Conservation (phyloP, 2,329 filamentous ascomycete genomes). For the Dothistroma septosporum region DNA sequence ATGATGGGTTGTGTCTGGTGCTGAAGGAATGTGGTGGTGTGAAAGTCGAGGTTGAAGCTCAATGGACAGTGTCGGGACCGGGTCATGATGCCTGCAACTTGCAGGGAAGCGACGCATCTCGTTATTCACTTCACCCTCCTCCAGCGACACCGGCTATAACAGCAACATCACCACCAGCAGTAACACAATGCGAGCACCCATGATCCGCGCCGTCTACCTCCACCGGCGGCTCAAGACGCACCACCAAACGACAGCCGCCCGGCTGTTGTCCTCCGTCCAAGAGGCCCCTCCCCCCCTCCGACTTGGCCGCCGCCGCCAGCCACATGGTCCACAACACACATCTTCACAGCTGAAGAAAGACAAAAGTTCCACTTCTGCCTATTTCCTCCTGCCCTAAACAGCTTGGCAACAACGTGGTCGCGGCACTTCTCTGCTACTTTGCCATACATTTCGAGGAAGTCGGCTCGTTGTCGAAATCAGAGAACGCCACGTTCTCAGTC, state of each 20-base stretch:
- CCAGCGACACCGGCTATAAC: background rate
- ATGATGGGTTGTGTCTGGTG: conserved; percentile 30
- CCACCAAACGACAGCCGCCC: background rate
- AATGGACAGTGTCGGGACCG: background rate
- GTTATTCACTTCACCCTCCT: background rate
- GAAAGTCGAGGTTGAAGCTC: background rate
- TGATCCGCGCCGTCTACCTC: background rate
- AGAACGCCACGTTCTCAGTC: background rate
- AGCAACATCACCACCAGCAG: no score
- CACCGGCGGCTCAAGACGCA: background rate
- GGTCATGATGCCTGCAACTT: background rate
- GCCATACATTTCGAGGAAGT: background rate
- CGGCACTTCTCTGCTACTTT: background rate
- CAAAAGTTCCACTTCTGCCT: background rate
- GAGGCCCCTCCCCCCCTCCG: background rate
- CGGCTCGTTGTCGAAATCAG: background rate
- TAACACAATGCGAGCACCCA: background rate
- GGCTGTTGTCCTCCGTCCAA: background rate
- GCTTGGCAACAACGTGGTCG: background rate
- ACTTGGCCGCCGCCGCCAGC: background rate
- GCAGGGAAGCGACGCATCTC: background rate
- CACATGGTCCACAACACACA: background rate
- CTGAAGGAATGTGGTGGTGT: background rate
- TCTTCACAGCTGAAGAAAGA: background rate
- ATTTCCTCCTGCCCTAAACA: background rate